These are phyloP conservation scores for Salix exigua DNA, from an alignment of 345 rosid genomes.

Conservation along the genomic window DNA sequence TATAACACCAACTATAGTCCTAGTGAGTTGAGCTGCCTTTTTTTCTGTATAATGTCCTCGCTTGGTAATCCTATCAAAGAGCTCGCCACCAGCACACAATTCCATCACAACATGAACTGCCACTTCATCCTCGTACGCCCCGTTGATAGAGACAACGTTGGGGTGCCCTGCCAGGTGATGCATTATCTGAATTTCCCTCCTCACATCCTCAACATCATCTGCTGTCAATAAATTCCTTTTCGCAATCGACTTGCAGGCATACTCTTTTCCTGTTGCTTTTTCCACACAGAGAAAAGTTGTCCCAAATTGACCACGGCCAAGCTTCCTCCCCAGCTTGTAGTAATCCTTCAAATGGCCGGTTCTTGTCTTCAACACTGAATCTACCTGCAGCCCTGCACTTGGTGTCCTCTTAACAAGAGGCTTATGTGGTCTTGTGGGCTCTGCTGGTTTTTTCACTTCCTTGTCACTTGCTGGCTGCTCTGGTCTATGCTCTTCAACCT, in stretches of 20 bases:
- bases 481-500: conserved; percentile 3
- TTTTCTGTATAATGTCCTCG: conserved; percentile 77
- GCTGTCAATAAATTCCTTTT: conserved; percentile 60
- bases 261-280: conserved; percentile 69
- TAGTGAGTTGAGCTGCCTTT: conserved; percentile 67
- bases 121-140: conserved; percentile 78
- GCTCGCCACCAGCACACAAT: conserved; percentile 86
- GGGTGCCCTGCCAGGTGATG: conserved; percentile 71
- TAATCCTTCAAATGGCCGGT: conserved; percentile 68
- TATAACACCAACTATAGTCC: conserved; percentile 62
- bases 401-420: conserved; percentile 50
- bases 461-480: background rate
- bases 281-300: conserved; percentile 70
- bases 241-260: conserved; percentile 85
- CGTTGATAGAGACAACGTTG: conserved; percentile 66
- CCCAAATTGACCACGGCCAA: conserved; percentile 92
- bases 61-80: conserved; percentile 75
- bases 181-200: conserved; percentile 93
- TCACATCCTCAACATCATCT: conserved; percentile 81
- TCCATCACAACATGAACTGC: conserved; percentile 96
- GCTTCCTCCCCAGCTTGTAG: conserved; percentile 63
- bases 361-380: conserved; percentile 52
- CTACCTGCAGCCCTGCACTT: conserved; percentile 56
- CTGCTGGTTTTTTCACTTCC: conserved; percentile 18
- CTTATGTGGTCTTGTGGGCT: conserved; percentile 24